Base-by-base conservation (phyloP, 495 filamentous ascomycete genomes). In the Echria macrotheca region DNA sequence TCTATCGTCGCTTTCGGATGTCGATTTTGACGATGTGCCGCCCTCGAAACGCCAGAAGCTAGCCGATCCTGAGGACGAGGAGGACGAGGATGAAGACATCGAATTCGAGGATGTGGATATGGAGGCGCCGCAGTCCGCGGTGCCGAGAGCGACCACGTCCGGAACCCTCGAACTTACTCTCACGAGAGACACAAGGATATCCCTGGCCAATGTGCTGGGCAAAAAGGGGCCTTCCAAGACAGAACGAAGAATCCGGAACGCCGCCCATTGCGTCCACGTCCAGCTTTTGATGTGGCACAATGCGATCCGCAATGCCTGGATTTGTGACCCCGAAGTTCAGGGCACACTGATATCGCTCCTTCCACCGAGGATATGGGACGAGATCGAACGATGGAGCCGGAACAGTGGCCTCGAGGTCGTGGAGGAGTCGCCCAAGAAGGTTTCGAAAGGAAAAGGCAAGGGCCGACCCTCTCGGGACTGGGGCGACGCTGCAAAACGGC, bases 71-170 rank as follows among this genome's bases (percentile, higher is more conserved):
- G 63, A 54, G 1, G 63, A 60, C 1, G 68, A 80, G 0, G 75
- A 80, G 2, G 81, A 81, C 2, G 74, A 76, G 0, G 84, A 91
- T 21, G 85, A 86, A 24, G 83, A 82, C 35, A 74, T 88, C 44
- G 86, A 94, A 54, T 96, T 93, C 75, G 91, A 96, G 70, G 89
- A 96, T 69, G 89, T 91, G 21, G 73, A 77, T 70, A 88, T 91
- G 21, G 72, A 77, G 21, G 61, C 75, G 17, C 61, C 52, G 3
- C 44, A 49, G 9, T 24, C 57, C 32, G 14, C 47, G 51, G 6
- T 60, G 43, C 53, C 31, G 21, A 46, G 62, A 21, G 50, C 39
- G 2, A 60, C 55, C 0, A 35, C 40, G 0, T 50, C 61, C 9
- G 78, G 75, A 10, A 84, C 94, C 64, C 73, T 95, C 3, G 86